Evolutionary conservation across 2,329 filamentous ascomycete genomes (phyloP).

Genomic region (Botrytis sinoallii): DNA sequence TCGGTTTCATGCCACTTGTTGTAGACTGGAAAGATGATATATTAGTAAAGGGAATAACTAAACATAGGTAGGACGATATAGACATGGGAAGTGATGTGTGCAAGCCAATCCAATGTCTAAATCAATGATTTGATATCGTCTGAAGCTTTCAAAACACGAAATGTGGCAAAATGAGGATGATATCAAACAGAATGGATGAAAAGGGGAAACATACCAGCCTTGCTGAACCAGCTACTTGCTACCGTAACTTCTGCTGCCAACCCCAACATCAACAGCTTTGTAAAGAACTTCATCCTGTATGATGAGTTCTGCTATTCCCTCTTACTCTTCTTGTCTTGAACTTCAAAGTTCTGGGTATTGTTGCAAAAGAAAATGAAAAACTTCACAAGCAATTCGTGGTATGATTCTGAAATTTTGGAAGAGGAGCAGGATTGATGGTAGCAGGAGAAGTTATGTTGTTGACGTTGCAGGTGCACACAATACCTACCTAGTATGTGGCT

Average conservation of each 20-base stretch:
- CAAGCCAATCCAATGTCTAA: background rate
- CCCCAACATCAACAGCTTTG: conserved; percentile 65
- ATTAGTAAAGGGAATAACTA: conserved; percentile 27
- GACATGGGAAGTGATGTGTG: background rate
- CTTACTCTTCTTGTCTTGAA: background rate
- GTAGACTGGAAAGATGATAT: conserved; percentile 62
- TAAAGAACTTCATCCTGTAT: conserved; percentile 69
- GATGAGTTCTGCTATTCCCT: conserved; percentile 4
- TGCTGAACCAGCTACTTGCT: conserved; percentile 82
- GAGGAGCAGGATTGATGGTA: background rate
- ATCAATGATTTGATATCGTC: background rate
- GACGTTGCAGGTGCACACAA: conserved; percentile 2
- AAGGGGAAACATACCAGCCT: conserved; percentile 62
- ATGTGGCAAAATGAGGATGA: background rate
- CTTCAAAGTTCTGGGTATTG: background rate
- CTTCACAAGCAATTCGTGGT: background rate
- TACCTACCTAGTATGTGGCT: conserved; percentile 3
- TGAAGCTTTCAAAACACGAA: conserved; percentile 19
- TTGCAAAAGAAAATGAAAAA: background rate
- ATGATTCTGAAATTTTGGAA: background rate
- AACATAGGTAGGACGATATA: background rate
- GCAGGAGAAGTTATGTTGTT: conserved; percentile 5
- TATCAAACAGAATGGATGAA: background rate
- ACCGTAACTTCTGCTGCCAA: conserved; percentile 67
- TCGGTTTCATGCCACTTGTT: conserved; percentile 99